These are phyloP conservation scores for Chondrostereum purpureum DNA, from an alignment of 1,284 basidiomycete species.

Conservation along the genomic window DNA sequence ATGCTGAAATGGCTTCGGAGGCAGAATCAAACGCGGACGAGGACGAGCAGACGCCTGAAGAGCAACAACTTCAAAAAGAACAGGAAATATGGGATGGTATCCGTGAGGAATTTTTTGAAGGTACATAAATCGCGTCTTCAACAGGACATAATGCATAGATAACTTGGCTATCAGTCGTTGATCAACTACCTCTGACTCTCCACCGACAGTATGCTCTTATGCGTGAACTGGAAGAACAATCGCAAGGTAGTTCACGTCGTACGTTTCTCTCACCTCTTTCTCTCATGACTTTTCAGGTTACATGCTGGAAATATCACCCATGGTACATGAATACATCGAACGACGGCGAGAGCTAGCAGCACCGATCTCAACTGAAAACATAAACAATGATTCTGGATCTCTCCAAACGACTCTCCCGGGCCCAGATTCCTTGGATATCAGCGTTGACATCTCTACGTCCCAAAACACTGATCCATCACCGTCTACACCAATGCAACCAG, in stretches of 20 bases:
- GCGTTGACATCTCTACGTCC: not conserved
- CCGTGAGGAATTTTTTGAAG: slow-evolving; percentile 76
- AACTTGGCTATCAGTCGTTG: slow-evolving; percentile 49
- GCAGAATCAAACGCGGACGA: slow-evolving; percentile 12
- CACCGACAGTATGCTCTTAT: slow-evolving; percentile 76
- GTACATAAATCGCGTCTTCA: no score
- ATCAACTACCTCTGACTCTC: slow-evolving; percentile 81
- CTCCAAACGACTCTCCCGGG: not conserved
- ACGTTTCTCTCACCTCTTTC: slow-evolving; percentile 7
- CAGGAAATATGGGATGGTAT: slow-evolving; percentile 70
- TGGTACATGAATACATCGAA: slow-evolving; percentile 35
- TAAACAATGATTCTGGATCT: no score
- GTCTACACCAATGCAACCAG: no score
- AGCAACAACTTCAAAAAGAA: slow-evolving; percentile 39
- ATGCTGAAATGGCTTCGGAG: slow-evolving; percentile 13
- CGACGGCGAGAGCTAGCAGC: not conserved
- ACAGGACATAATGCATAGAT: no score
- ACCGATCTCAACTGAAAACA: no score
- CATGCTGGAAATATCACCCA: slow-evolving; percentile 31
- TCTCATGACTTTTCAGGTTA: slow-evolving; percentile 25
- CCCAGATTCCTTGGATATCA: not conserved
- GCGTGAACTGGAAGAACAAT: slow-evolving; percentile 77
- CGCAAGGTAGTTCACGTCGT: slow-evolving; percentile 40
- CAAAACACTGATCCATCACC: not conserved
- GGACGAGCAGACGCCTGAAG: slow-evolving; percentile 11